Conservation (phyloP, 495 filamentous ascomycete genomes). For the Cairneyella variabilis region DNA sequence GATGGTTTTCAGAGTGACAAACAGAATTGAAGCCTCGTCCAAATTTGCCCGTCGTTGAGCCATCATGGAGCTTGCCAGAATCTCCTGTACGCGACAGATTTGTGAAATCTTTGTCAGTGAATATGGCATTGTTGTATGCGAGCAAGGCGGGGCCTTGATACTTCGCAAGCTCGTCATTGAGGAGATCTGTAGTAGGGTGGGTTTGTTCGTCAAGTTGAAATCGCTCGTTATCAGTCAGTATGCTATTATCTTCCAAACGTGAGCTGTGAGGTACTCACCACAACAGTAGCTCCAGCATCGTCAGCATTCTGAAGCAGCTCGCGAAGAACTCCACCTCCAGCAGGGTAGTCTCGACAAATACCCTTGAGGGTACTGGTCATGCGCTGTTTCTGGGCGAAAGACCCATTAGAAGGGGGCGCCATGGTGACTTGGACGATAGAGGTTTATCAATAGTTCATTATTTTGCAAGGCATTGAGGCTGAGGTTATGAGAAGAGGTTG, state of each 20-base stretch:
- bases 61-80: conserved; percentile 32
- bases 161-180: conserved; percentile 29
- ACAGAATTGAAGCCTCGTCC: conserved; percentile 40
- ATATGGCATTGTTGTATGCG: conserved; percentile 36
- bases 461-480: too few relatives aligned
- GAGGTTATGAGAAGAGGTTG: too few relatives aligned
- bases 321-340: conserved; percentile 32
- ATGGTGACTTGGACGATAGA: too few relatives aligned
- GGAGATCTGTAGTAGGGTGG: conserved; percentile 25
- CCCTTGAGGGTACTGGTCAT: conserved; percentile 25
- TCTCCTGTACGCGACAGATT: conserved; percentile 36
- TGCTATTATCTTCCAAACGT: background rate
- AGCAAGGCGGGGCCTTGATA: conserved; percentile 40
- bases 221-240: conserved; percentile 16
- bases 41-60: conserved; percentile 37
- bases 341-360: conserved; percentile 36
- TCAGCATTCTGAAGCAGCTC: conserved; percentile 37
- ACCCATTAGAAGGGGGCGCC: conserved; percentile 9
- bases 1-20: background rate
- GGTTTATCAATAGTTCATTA: too few relatives aligned
- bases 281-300: conserved; percentile 30
- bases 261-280: conserved; percentile 18
- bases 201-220: conserved; percentile 31
- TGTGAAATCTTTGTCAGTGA: conserved; percentile 32
- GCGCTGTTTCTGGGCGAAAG: conserved; percentile 13